These are phyloP conservation scores for Meyerozyma sp. DNA, from an alignment of 1,139 yeast species.

Conservation along the genomic window DNA sequence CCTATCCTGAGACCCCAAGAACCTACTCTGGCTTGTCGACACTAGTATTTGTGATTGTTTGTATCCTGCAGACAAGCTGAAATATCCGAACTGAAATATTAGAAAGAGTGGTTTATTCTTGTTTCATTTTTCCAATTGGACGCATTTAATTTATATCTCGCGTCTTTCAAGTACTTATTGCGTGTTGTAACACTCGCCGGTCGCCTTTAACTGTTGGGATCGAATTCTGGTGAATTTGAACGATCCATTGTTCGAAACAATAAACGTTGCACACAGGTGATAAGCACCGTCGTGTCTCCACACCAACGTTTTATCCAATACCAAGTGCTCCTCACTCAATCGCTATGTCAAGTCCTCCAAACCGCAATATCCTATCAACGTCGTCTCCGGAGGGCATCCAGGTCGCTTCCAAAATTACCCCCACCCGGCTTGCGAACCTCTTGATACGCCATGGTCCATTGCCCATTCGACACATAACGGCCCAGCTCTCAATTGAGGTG, in stretches of 20 bases:
- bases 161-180: background rate
- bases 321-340: background rate
- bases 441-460: constrained; percentile 76
- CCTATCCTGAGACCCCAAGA: too few species aligned
- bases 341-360: constrained; percentile 2
- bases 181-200: background rate
- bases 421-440: constrained; percentile 67
- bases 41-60: background rate
- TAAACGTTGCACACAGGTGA: background rate
- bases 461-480: constrained; percentile 86
- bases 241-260: background rate
- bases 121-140: background rate
- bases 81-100: background rate
- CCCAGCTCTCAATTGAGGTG: constrained; percentile 69
- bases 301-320: background rate
- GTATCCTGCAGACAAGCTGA: background rate
- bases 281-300: background rate
- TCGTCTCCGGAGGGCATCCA: constrained; percentile 86
- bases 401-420: constrained; percentile 83
- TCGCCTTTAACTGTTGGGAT: background rate
- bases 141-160: background rate
- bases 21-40: too few species aligned
- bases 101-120: background rate
- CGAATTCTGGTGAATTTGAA: background rate
- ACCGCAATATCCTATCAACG: constrained; percentile 47